Conservation (phyloP, 2,329 filamentous ascomycete species). For the Daldinia sp. region DNA sequence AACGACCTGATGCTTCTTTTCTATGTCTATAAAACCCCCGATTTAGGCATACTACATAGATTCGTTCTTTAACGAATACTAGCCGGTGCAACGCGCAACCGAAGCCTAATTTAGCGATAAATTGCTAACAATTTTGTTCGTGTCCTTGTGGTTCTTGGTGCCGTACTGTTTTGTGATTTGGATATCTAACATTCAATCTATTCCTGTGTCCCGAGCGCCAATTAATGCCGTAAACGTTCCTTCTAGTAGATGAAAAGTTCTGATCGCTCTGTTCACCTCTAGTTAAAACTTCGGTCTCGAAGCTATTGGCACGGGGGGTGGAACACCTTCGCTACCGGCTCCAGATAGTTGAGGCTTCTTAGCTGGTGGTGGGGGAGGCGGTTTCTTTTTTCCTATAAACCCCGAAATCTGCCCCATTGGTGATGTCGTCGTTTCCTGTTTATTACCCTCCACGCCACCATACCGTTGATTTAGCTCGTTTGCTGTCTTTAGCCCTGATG, state of each 20-base stretch:
- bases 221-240: constrained; percentile 1
- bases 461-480: constrained; percentile 67
- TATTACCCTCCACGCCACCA: background rate
- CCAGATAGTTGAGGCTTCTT: constrained; percentile 56
- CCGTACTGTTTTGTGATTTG: constrained; percentile 5
- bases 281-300: constrained; percentile 57
- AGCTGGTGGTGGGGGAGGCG: constrained; percentile 51
- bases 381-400: constrained; percentile 58
- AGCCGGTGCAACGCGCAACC: constrained; percentile 21
- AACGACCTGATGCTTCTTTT: constrained; percentile 34
- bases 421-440: constrained; percentile 10
- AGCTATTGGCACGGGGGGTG: constrained; percentile 62
- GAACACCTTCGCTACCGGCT: constrained; percentile 43
- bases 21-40: constrained; percentile 27
- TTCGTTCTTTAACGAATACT: constrained; percentile 36
- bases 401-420: constrained; percentile 27
- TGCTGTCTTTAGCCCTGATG: constrained; percentile 65
- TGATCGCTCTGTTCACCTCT: background rate
- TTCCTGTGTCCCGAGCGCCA: constrained; percentile 4
- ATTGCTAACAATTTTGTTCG: constrained; percentile 11
- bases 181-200: constrained; percentile 14
- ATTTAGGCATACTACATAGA: constrained; percentile 36
- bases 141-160: background rate
- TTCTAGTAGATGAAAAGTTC: background rate
- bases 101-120: constrained; percentile 29